Evolutionary conservation across 441 rosid genomes (phyloP).

Genomic region (Adansonia madagascariensis): DNA sequence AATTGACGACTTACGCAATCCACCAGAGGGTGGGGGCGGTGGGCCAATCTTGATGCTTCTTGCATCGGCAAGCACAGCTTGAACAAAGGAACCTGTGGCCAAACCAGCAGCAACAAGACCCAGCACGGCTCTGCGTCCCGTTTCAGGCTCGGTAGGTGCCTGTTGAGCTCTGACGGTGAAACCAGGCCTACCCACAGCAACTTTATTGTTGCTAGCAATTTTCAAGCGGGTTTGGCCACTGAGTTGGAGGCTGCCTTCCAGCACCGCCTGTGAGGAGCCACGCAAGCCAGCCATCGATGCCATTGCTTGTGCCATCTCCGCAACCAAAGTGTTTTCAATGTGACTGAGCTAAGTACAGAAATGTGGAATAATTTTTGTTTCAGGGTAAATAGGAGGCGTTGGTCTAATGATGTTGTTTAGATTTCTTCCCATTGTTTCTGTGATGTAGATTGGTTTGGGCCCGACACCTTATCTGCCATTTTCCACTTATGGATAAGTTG

Average conservation of each 20-base stretch:
- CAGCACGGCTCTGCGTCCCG: slow-evolving; percentile 69
- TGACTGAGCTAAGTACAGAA: neutral
- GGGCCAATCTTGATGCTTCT: slow-evolving; percentile 75
- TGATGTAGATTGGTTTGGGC: slow-evolving; percentile 47
- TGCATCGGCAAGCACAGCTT: slow-evolving; percentile 72
- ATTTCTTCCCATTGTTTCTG: slow-evolving; percentile 30
- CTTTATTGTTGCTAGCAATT: slow-evolving; percentile 34
- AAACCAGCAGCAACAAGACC: slow-evolving; percentile 78
- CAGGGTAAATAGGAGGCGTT: neutral
- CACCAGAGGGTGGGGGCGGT: slow-evolving; percentile 92
- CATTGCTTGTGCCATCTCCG: slow-evolving; percentile 71
- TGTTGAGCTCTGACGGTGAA: slow-evolving; percentile 60
- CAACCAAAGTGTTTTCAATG: slow-evolving; percentile 7
- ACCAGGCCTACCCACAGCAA: slow-evolving; percentile 37
- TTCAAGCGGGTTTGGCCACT: slow-evolving; percentile 61
- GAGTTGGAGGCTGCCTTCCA: slow-evolving; percentile 72
- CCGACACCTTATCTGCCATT: slow-evolving; percentile 59
- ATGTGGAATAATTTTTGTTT: slow-evolving; percentile 31
- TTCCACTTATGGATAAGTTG: slow-evolving; percentile 49
- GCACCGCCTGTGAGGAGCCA: slow-evolving; percentile 62
- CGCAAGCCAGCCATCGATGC: slow-evolving; percentile 80
- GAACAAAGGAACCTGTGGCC: slow-evolving; percentile 73
- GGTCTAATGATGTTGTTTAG: neutral
- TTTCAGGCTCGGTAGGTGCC: slow-evolving; percentile 52
- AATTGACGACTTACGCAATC: slow-evolving; percentile 67